These are phyloP conservation scores for Gossypium mustelinum DNA, from an alignment of 345 rosid genomes.

Conservation along the genomic window DNA sequence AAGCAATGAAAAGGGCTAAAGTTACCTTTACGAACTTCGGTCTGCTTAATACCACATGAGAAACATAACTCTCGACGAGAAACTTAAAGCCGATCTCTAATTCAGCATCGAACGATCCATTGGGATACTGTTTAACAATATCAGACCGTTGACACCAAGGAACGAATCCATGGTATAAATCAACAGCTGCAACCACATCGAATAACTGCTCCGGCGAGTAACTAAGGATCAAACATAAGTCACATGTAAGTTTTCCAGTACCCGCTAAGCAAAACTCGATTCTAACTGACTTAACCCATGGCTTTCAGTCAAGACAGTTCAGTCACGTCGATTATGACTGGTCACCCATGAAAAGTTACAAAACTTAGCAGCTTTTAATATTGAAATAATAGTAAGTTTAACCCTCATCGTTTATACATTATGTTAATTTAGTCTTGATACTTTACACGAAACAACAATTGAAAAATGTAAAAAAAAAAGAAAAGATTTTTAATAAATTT, in stretches of 20 bases:
- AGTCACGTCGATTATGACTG: no score
- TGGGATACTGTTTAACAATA: slow-evolving; percentile 58
- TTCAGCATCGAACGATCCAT: slow-evolving; percentile 94
- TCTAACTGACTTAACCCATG: no score
- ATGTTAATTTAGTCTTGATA: no score
- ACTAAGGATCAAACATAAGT: slow-evolving; percentile 28
- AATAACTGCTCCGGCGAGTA: slow-evolving; percentile 90
- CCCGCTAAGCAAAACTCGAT: no score
- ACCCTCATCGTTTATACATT: no score
- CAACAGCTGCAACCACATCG: slow-evolving; percentile 94
- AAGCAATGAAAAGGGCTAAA: not conserved
- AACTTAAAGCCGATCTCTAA: slow-evolving; percentile 94
- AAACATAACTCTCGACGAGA: slow-evolving; percentile 85
- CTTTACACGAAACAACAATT: no score
- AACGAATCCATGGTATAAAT: slow-evolving; percentile 90
- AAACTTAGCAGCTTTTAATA: no score
- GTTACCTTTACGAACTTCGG: slow-evolving; percentile 71
- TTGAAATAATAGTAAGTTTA: no score
- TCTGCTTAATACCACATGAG: slow-evolving; percentile 68
- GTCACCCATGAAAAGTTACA: no score
- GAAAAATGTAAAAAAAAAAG: not conserved
- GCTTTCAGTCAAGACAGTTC: no score
- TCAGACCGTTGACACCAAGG: slow-evolving; percentile 99
- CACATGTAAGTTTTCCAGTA: no score
- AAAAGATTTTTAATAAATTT: not conserved